These are phyloP conservation scores for Dendrobium nobile DNA, from an alignment of 106 monocot genomes.

Conservation along the genomic window DNA sequence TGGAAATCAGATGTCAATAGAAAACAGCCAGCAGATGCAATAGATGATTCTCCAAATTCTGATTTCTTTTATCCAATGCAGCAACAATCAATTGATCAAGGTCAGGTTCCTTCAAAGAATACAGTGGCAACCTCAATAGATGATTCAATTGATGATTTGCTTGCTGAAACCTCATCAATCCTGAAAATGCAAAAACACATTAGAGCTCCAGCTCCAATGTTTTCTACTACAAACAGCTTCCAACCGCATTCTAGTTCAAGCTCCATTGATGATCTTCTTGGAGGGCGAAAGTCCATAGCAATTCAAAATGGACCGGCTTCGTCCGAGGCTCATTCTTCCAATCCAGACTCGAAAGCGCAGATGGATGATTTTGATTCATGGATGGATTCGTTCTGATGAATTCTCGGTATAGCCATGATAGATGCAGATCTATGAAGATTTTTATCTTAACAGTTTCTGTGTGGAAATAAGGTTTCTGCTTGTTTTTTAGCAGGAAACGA, in stretches of 20 bases:
- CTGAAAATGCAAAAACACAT: not conserved
- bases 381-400: slow-evolving; percentile 26
- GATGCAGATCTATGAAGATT: not conserved
- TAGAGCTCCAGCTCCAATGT: not conserved
- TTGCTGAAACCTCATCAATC: slow-evolving; percentile 26
- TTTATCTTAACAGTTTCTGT: no score
- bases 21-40: not conserved
- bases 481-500: no score
- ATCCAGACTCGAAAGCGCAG: not conserved
- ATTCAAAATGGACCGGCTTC: not conserved
- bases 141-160: slow-evolving; percentile 43
- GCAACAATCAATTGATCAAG: not conserved
- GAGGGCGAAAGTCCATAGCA: no score
- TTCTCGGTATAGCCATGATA: not conserved
- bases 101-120: slow-evolving; percentile 2
- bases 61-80: not conserved
- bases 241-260: not conserved
- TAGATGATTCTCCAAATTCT: not conserved
- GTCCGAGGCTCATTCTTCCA: not conserved
- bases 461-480: no score
- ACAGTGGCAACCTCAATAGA: slow-evolving; percentile 9
- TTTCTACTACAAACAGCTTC: not conserved
- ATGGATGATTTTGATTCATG: slow-evolving; percentile 56
- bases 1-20: not conserved
- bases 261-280: slow-evolving; percentile 22